Evolutionary conservation across 1,139 yeast genomes (phyloP).

Genomic region (Hyphopichia burtonii): DNA sequence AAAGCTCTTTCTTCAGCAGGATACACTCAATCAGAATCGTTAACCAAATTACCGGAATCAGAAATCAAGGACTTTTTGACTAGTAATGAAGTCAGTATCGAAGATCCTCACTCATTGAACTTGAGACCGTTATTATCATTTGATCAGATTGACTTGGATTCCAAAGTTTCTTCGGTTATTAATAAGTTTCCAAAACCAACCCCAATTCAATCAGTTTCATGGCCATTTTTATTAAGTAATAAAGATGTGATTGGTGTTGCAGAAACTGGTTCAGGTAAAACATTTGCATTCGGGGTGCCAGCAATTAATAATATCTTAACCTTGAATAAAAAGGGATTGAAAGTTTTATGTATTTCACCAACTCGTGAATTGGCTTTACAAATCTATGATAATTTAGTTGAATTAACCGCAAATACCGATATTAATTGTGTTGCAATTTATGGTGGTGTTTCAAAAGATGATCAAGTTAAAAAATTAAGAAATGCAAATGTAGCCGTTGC

Average conservation of each 20-base stretch:
- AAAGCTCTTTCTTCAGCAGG: slow-evolving; percentile 14
- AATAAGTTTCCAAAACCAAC: slow-evolving; percentile 84
- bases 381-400: slow-evolving; percentile 78
- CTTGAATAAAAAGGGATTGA: slow-evolving; percentile 50
- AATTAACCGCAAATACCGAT: slow-evolving; percentile 59
- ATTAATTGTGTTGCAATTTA: slow-evolving; percentile 82
- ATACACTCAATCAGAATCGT: slow-evolving; percentile 30
- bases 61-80: slow-evolving; percentile 62
- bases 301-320: slow-evolving; percentile 73
- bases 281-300: slow-evolving; percentile 97
- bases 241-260: slow-evolving; percentile 96
- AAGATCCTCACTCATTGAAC: slow-evolving; percentile 55
- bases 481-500: slow-evolving; percentile 79
- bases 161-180: slow-evolving; percentile 56
- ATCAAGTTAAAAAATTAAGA: slow-evolving; percentile 66
- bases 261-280: slow-evolving; percentile 97
- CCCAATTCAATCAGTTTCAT: slow-evolving; percentile 93
- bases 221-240: slow-evolving; percentile 86
- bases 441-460: slow-evolving; percentile 97
- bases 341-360: slow-evolving; percentile 87
- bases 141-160: slow-evolving; percentile 55
- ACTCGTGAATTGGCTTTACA: slow-evolving; percentile 97
- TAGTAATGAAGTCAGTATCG: slow-evolving; percentile 77
- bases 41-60: slow-evolving; percentile 41
- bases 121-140: slow-evolving; percentile 75